phyloP scores from a whole-genome alignment of 148 eudicot genomes.

The Chenopodium album region DNA sequence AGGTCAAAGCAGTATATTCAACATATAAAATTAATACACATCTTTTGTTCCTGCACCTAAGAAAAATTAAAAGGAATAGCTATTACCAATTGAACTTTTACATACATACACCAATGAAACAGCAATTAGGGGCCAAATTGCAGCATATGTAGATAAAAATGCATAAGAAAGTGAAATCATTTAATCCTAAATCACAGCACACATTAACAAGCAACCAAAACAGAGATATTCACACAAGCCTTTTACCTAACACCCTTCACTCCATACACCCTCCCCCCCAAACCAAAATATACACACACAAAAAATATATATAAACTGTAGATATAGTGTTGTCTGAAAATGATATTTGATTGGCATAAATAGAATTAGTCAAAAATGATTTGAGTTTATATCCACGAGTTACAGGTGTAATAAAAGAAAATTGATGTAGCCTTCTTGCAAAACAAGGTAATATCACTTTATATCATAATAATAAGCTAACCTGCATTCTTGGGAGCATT shows the following conservation, averaged over 20 bases:
- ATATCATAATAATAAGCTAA: conserved; percentile 32
- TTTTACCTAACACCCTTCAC: neutral
- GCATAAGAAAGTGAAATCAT: neutral
- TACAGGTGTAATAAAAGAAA: neutral
- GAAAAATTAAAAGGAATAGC: no score
- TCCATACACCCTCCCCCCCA: neutral
- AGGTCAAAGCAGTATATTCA: neutral
- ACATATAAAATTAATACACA: neutral
- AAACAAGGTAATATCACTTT: neutral
- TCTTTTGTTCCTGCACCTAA: no score
- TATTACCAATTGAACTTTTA: no score
- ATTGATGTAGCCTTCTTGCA: neutral
- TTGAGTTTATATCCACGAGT: neutral
- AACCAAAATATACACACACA: neutral
- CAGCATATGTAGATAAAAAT: neutral
- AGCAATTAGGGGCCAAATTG: no score
- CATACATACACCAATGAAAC: no score
- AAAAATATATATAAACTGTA: no score
- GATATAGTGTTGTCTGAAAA: no score
- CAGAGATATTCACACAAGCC: no score
- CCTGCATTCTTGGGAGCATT: conserved; percentile 83
- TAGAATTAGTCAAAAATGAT: neutral
- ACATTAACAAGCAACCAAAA: neutral
- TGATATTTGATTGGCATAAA: no score
- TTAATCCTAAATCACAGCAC: no score